Conservation (phyloP, 1,139 yeast genomes). For the Barnettozyma hawaiiensis region DNA sequence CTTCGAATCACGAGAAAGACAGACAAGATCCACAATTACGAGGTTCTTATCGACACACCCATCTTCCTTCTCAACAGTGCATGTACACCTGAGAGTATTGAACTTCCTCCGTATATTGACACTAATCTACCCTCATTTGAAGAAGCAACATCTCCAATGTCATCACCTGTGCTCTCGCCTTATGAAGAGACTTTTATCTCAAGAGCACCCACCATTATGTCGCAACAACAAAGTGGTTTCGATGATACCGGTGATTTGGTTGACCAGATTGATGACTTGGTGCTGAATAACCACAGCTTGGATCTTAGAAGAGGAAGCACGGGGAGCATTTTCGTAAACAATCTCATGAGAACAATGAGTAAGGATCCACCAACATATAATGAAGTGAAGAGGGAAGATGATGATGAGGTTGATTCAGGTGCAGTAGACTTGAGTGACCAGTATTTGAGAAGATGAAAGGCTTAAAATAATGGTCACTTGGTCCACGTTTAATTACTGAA, state of each 20-base stretch:
- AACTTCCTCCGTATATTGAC: constrained; percentile 56
- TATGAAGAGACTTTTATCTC: constrained; percentile 17
- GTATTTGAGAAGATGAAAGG: background rate
- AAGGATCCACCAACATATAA: constrained; percentile 14
- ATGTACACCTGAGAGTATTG: constrained; percentile 63
- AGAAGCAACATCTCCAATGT: constrained; percentile 40
- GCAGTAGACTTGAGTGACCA: constrained; percentile 8
- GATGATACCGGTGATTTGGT: constrained; percentile 2
- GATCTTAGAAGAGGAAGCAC: constrained; percentile 15
- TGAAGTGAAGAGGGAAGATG: constrained; percentile 5
- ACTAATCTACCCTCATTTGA: constrained; percentile 50
- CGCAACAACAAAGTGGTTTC: constrained; percentile 4
- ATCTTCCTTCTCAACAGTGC: constrained; percentile 63
- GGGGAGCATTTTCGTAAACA: constrained; percentile 14
- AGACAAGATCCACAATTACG: constrained; percentile 71
- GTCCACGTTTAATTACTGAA: too few species aligned
- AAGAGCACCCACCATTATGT: constrained; percentile 18
- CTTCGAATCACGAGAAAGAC: constrained; percentile 67
- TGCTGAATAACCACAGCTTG: constrained; percentile 10
- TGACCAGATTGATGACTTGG: constrained; percentile 21
- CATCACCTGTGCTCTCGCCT: constrained; percentile 18
- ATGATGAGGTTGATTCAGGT: background rate
- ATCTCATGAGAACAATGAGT: constrained; percentile 15
- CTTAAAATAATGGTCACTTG: too few species aligned
- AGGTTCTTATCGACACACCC: constrained; percentile 86